phyloP scores from a whole-genome alignment of 441 rosid species.

The Jatropha multifida region DNA sequence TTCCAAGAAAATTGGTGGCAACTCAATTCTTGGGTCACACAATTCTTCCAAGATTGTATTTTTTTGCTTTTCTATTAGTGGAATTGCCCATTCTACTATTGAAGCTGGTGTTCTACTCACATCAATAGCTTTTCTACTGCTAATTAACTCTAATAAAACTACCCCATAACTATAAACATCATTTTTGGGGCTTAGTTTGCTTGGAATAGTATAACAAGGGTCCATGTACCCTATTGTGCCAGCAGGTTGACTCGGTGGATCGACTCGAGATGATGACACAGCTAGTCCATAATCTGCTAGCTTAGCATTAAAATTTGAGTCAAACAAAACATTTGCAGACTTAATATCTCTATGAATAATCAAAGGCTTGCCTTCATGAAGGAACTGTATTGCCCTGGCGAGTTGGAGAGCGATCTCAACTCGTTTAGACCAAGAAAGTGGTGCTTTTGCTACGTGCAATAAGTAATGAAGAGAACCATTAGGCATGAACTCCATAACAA shows the following conservation, averaged over 20 bases:
- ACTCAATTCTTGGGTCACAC: conserved; percentile 38
- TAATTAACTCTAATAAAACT: conserved; percentile 57
- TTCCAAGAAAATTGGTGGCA: conserved; percentile 39
- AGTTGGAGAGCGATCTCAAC: conserved; percentile 52
- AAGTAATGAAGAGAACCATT: conserved; percentile 58
- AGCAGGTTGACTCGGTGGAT: conserved; percentile 38
- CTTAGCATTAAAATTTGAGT: conserved; percentile 51
- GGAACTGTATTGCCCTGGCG: conserved; percentile 54
- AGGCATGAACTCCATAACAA: conserved; percentile 72
- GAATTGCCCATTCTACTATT: conserved; percentile 62
- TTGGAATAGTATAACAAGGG: conserved; percentile 54
- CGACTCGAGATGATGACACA: conserved; percentile 8
- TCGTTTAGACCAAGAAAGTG: conserved; percentile 54
- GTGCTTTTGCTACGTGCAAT: conserved; percentile 37
- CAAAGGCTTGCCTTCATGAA: conserved; percentile 41
- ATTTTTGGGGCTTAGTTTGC: conserved; percentile 46
- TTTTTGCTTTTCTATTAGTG: conserved; percentile 36
- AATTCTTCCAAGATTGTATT: conserved; percentile 25
- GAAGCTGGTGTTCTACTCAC: conserved; percentile 43
- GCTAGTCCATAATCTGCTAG: conserved; percentile 72
- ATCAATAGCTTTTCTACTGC: conserved; percentile 62
- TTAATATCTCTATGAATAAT: conserved; percentile 73
- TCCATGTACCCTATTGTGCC: conserved; percentile 78
- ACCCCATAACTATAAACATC: conserved; percentile 74
- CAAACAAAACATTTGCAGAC: conserved; percentile 62